Conservation (phyloP, 139 green algal genomes). For the Micractinium sp. region DNA sequence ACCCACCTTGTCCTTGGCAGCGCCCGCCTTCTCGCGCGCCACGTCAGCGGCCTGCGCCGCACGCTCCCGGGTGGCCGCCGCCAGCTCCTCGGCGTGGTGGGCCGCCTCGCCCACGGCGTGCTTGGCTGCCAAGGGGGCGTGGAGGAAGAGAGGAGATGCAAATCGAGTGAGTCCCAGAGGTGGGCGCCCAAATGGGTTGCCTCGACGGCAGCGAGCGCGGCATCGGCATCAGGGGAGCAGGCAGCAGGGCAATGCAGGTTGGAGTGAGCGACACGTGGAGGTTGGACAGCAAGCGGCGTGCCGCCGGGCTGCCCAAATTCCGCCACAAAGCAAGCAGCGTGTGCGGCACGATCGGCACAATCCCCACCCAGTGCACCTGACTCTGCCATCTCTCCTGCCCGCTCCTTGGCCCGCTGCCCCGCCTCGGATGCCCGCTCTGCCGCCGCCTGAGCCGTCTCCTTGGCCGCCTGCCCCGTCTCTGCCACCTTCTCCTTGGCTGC, state of each 20-base stretch:
- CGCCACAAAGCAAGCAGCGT: no score
- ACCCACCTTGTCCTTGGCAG: constrained; percentile 10
- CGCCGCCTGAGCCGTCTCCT: no score
- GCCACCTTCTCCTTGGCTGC: neutral
- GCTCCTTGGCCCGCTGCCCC: neutral
- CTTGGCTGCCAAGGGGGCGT: constrained; percentile 1
- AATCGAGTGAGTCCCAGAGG: neutral
- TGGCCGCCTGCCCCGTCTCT: neutral
- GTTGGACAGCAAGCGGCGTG: no score
- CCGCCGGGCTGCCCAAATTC: no score
- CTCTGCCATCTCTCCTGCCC: constrained; percentile 8
- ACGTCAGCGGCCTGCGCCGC: neutral
- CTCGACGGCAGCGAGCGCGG: no score
- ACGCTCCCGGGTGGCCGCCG: neutral
- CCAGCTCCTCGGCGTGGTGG: constrained; percentile 6
- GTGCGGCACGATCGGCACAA: neutral
- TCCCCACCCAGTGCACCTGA: neutral
- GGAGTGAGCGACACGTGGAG: no score
- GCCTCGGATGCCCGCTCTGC: neutral
- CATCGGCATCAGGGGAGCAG: no score
- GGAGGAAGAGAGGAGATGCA: neutral
- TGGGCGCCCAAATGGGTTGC: no score
- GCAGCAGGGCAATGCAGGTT: no score
- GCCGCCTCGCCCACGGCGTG: neutral
- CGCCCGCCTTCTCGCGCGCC: neutral